phyloP scores from a whole-genome alignment of 2,329 filamentous ascomycete genomes.

The Cladosporium sp. region DNA sequence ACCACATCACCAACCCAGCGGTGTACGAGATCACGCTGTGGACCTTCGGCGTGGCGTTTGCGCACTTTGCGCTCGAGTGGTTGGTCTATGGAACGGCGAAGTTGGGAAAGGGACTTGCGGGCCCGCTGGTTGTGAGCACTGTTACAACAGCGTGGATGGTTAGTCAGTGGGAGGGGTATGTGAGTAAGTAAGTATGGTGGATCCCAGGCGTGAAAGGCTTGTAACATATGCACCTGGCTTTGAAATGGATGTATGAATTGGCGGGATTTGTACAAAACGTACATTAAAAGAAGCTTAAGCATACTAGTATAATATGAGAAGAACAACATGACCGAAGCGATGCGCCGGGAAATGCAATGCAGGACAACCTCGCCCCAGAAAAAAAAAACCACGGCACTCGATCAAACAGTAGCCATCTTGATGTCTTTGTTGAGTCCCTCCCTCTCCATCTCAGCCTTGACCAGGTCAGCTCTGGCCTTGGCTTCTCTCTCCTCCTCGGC shows the following conservation, averaged over 20 bases:
- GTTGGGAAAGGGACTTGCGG: conserved; percentile 56
- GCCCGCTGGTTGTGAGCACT: conserved; percentile 55
- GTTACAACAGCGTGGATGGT: conserved; percentile 59
- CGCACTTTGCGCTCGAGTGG: conserved; percentile 78
- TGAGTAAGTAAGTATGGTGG: background rate
- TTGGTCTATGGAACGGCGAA: conserved; percentile 71
- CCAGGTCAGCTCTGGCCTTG: conserved; percentile 18
- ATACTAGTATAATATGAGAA: background rate
- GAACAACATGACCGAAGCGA: background rate
- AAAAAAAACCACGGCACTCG: background rate
- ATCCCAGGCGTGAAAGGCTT: background rate
- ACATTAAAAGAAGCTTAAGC: background rate
- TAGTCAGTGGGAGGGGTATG: conserved; percentile 51
- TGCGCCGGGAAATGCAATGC: background rate
- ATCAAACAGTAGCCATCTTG: conserved; percentile 2
- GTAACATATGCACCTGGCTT: background rate
- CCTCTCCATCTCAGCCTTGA: conserved; percentile 9
- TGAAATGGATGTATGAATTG: background rate
- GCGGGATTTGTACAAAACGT: background rate
- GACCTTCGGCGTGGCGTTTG: conserved; percentile 74
- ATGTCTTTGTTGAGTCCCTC: conserved; percentile 5
- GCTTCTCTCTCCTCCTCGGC: conserved; percentile 29
- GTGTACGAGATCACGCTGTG: conserved; percentile 77
- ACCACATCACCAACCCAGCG: conserved; percentile 67
- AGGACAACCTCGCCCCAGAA: background rate